These are phyloP conservation scores for Vicia sativa DNA, from an alignment of 306 rosid genomes.

Conservation along the genomic window DNA sequence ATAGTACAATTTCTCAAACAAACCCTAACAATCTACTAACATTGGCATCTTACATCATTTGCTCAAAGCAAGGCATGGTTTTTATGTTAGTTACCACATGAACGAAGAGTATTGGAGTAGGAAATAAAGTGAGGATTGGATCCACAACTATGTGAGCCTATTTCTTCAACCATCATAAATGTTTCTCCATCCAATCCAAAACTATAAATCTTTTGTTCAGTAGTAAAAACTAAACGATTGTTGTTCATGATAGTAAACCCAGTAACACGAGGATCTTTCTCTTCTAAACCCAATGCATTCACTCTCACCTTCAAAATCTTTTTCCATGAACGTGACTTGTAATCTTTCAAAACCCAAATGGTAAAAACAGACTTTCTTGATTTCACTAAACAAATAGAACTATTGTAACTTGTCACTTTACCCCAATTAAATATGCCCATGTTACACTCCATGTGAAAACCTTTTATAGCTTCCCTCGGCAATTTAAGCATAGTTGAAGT, in stretches of 20 bases:
- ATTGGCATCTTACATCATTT: neutral
- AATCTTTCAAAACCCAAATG: conserved; percentile 15
- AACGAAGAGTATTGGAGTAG: conserved; percentile 1
- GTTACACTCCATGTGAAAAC: neutral
- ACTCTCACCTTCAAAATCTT: conserved; percentile 14
- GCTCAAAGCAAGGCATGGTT: neutral
- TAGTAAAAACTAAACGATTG: neutral
- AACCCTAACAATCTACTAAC: neutral
- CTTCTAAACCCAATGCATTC: conserved; percentile 26
- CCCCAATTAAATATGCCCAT: conserved; percentile 33
- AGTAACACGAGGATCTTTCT: neutral
- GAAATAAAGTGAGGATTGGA: neutral
- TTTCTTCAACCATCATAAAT: conserved; percentile 19
- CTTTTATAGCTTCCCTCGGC: neutral
- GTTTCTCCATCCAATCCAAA: conserved; percentile 10
- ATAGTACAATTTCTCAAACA: neutral
- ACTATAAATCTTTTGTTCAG: neutral
- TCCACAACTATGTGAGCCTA: conserved; percentile 5
- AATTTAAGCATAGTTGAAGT: conserved; percentile 7
- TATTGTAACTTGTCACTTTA: neutral
- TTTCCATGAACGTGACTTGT: neutral
- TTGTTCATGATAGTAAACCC: conserved; percentile 2
- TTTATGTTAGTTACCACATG: neutral
- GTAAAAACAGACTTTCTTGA: conserved; percentile 7
- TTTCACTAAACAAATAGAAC: conserved; percentile 35